A percentile compares a stretch with the other conserved stretches of the same genome.
phyloP scores from a whole-genome alignment of 164 flowering plant species.

The Malania oleifera region DNA sequence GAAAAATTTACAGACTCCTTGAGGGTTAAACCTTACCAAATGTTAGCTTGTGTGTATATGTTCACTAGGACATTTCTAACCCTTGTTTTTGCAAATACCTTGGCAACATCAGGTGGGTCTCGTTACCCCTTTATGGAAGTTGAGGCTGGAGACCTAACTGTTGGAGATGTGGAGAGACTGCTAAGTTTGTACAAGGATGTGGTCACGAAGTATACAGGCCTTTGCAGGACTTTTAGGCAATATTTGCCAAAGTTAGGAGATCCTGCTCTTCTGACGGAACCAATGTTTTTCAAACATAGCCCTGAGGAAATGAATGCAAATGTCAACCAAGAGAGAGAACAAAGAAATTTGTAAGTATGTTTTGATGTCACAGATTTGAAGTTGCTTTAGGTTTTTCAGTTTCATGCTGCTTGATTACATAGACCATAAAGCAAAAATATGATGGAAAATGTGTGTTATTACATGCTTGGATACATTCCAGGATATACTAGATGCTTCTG shows the following conservation, averaged over 20 bases:
- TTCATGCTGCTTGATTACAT: background rate
- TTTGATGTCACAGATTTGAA: background rate
- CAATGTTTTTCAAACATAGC: background rate
- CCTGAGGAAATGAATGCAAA: background rate
- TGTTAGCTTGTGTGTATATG: too few species aligned
- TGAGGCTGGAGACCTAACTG: slow-evolving; percentile 34
- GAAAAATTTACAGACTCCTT: too few species aligned
- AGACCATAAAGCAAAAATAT: background rate
- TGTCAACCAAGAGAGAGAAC: background rate
- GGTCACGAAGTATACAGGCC: slow-evolving; percentile 32
- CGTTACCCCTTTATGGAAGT: slow-evolving; percentile 42
- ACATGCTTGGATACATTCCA: too few species aligned
- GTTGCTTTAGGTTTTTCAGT: background rate
- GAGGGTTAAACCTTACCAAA: too few species aligned
- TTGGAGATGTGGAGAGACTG: slow-evolving; percentile 37
- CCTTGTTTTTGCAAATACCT: background rate
- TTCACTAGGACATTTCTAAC: too few species aligned
- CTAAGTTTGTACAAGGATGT: slow-evolving; percentile 43
- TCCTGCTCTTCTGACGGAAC: slow-evolving; percentile 6
- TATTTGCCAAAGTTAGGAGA: slow-evolving; percentile 8
- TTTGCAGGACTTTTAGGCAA: slow-evolving; percentile 18
- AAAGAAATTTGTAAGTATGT: slow-evolving; percentile 5
- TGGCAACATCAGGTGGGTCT: slow-evolving; percentile 13
- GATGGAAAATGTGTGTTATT: too few species aligned
- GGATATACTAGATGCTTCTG: too few species aligned